Evolutionary conservation across 1,284 basidiomycete species (phyloP).

Genomic region (Austropuccinia psidii): DNA sequence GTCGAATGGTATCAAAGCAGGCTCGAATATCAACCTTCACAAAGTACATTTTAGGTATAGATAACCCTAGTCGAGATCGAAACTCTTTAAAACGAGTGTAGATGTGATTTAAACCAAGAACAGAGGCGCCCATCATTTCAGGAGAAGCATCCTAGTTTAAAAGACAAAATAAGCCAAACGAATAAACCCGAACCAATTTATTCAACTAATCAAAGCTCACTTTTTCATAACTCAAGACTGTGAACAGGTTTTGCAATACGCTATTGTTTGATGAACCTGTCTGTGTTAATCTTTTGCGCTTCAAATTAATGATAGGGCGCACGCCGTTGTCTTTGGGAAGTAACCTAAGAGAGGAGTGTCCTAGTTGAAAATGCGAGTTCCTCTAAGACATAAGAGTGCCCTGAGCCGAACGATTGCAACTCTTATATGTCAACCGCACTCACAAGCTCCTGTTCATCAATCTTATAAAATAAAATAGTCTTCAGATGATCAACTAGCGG

Average conservation of each 20-base stretch:
- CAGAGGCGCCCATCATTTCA: conserved; percentile 64
- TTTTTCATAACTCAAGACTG: conserved; percentile 77
- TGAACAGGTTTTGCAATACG: conserved; percentile 70
- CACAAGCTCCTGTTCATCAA: conserved; percentile 51
- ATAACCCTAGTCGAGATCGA: conserved; percentile 53
- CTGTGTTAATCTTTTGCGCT: conserved; percentile 54
- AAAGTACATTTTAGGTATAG: conserved; percentile 71
- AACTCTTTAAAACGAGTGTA: conserved; percentile 65
- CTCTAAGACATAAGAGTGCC: conserved; percentile 40
- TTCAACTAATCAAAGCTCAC: conserved; percentile 49
- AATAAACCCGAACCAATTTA: neutral
- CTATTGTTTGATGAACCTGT: conserved; percentile 68
- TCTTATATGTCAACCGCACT: conserved; percentile 46
- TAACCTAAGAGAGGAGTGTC: conserved; percentile 76
- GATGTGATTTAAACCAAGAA: conserved; percentile 74
- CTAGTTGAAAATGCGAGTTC: conserved; percentile 52
- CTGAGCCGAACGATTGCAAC: no score
- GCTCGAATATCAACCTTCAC: conserved; percentile 93
- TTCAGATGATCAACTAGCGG: conserved; percentile 72
- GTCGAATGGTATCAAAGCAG: conserved; percentile 94
- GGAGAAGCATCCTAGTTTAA: conserved; percentile 57
- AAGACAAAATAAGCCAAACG: neutral
- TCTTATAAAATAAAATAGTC: conserved; percentile 56
- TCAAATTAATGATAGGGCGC: conserved; percentile 86
- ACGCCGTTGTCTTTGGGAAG: conserved; percentile 92